phyloP scores from a whole-genome alignment of 345 rosid species.

The Dimocarpus longan region DNA sequence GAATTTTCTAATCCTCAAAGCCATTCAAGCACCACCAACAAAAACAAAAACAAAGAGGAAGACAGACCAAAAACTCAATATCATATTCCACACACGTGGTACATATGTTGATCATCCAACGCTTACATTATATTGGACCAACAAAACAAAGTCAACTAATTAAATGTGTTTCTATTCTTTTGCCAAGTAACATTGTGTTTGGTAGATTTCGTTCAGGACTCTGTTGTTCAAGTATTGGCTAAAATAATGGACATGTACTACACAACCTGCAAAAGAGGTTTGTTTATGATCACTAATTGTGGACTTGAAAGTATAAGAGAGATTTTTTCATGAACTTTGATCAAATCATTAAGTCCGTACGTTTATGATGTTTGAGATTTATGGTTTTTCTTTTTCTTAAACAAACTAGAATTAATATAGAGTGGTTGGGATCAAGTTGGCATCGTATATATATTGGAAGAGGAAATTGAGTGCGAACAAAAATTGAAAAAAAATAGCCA shows the following conservation, averaged over 20 bases:
- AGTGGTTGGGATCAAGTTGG: constrained; percentile 1
- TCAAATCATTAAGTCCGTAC: no score
- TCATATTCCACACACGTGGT: constrained; percentile 7
- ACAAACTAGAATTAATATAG: background rate
- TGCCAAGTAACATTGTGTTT: background rate
- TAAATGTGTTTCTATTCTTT: background rate
- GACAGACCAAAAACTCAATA: background rate
- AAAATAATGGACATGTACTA: no score
- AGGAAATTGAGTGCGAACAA: background rate
- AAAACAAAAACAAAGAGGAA: background rate
- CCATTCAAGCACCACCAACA: constrained; percentile 21
- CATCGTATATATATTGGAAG: background rate
- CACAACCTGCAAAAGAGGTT: no score
- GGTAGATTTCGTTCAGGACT: no score
- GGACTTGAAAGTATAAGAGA: no score
- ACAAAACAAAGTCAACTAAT: background rate
- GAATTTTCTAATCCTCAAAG: constrained; percentile 23
- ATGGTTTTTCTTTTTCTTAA: background rate
- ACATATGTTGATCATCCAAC: background rate
- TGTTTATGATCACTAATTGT: no score
- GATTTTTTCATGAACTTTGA: no score
- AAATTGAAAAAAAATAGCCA: background rate
- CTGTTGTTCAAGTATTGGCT: no score
- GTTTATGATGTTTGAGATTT: no score
- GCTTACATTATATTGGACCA: constrained; percentile 11